A percentile compares a stretch with the other conserved stretches of the same genome.
phyloP scores from a whole-genome alignment of 257 asterid species.

The Nicotiana knightiana region DNA sequence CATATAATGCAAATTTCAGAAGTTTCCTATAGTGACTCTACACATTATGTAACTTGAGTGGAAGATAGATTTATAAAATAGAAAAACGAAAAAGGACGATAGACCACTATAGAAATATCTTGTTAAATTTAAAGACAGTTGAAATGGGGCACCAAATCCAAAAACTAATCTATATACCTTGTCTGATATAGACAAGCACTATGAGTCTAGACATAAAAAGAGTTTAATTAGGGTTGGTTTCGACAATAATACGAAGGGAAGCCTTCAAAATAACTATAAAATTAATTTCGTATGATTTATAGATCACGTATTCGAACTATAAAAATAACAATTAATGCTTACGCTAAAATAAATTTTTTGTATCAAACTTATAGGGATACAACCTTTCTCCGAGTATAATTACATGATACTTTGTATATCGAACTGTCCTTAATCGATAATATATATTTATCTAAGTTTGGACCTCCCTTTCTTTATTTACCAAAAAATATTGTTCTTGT shows the following conservation, averaged over 20 bases:
- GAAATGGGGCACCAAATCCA: conserved; percentile 3
- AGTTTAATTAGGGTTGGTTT: background rate
- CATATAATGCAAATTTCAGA: no score
- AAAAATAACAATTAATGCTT: no score
- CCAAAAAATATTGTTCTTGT: background rate
- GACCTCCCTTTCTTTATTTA: background rate
- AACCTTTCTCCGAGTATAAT: accelerated
- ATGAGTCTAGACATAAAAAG: background rate
- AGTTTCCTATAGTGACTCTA: background rate
- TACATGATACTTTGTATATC: no score
- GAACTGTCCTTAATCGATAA: accelerated
- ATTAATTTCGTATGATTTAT: no score
- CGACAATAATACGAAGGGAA: background rate
- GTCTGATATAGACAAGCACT: conserved; percentile 9
- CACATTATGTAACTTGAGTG: background rate
- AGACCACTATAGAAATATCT: background rate
- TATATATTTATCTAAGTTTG: background rate
- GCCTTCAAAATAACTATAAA: no score
- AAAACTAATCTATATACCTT: background rate
- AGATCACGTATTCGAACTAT: accelerated
- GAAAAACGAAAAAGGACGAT: background rate
- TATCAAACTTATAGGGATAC: no score
- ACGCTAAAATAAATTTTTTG: no score
- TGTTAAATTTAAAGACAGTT: background rate
- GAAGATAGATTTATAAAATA: background rate